These are phyloP conservation scores for Cyclanthera cordifolia DNA, from an alignment of 306 rosid species.

Conservation along the genomic window DNA sequence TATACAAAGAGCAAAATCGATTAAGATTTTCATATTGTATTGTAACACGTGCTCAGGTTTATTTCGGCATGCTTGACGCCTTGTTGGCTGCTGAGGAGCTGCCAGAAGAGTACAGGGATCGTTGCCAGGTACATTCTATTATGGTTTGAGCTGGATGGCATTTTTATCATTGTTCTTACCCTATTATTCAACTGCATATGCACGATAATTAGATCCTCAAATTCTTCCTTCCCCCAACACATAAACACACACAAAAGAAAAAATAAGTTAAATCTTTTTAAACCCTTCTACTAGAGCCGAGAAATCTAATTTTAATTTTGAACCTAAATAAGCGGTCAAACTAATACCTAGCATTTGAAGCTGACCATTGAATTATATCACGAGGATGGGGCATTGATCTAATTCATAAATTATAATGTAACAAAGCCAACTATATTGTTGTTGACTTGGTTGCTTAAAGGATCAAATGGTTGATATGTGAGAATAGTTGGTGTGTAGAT, in stretches of 20 bases:
- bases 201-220: neutral
- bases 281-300: neutral
- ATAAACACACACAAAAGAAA: neutral
- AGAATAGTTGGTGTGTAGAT: too few relatives aligned
- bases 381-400: neutral
- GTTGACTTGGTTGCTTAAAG: too few relatives aligned
- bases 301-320: neutral
- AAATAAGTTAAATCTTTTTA: neutral
- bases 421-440: too few relatives aligned
- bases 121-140: constrained; percentile 47
- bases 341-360: too few relatives aligned
- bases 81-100: constrained; percentile 91
- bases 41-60: constrained; percentile 42
- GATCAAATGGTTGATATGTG: too few relatives aligned
- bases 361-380: too few relatives aligned
- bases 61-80: constrained; percentile 99
- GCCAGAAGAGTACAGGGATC: constrained; percentile 86
- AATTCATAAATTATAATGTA: too few relatives aligned
- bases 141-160: neutral
- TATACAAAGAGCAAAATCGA: constrained; percentile 1
- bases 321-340: neutral
- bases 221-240: neutral
- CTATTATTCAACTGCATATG: neutral
- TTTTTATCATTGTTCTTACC: neutral
- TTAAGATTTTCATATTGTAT: constrained; percentile 19